A percentile compares a stretch with the other conserved stretches of the same genome.
These are phyloP conservation scores for Wickerhamiella shivajii DNA, from an alignment of 805 yeast genomes.

Conservation along the genomic window DNA sequence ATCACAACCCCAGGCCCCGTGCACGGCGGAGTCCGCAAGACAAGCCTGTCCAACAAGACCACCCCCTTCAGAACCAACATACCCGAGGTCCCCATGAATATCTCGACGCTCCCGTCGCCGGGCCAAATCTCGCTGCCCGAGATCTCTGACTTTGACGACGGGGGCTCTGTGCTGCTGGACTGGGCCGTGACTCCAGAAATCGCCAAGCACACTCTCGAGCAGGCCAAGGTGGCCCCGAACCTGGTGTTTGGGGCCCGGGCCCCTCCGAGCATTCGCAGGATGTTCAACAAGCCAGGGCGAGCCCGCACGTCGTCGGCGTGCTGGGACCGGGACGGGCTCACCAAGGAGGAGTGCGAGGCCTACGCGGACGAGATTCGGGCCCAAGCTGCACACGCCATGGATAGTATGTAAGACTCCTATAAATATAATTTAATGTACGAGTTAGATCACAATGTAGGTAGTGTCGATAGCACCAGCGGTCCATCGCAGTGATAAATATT, in stretches of 20 bases:
- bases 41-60: too few relatives aligned
- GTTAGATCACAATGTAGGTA: too few relatives aligned
- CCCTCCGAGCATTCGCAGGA: constrained; percentile 41
- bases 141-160: constrained; percentile 39
- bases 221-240: constrained; percentile 44
- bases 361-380: constrained; percentile 35
- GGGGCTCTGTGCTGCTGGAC: constrained; percentile 33
- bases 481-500: constrained; percentile 2
- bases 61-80: too few relatives aligned
- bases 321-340: constrained; percentile 35
- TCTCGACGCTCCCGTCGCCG: too few relatives aligned
- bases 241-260: constrained; percentile 63
- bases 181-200: constrained; percentile 55
- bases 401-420: constrained; percentile 32
- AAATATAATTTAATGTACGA: too few relatives aligned
- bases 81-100: too few relatives aligned
- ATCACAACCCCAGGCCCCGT: too few relatives aligned
- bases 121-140: constrained; percentile 18
- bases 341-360: constrained; percentile 32
- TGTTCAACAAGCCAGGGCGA: constrained; percentile 37
- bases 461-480: too few relatives aligned
- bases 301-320: constrained; percentile 38
- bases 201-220: constrained; percentile 33
- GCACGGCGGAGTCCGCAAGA: too few relatives aligned
- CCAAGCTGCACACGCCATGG: too few relatives aligned